These are phyloP conservation scores for Ilex paraguariensis DNA, from an alignment of 305 asterid species.

Conservation along the genomic window DNA sequence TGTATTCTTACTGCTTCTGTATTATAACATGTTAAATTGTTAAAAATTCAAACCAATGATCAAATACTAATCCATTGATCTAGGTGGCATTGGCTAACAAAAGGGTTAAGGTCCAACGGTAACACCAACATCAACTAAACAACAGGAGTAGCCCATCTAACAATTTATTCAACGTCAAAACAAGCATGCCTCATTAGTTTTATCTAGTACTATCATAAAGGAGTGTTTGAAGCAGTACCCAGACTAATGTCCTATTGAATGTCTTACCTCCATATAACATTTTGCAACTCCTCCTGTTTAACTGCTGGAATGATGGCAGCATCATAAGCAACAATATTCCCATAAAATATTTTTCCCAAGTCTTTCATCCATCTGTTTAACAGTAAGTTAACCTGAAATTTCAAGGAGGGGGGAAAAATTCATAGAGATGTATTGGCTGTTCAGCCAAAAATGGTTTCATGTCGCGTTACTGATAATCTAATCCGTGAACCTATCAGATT, in stretches of 20 bases:
- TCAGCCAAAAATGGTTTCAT: too few species aligned
- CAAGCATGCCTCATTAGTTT: neutral
- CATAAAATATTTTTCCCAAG: conserved; percentile 82
- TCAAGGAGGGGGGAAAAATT: conserved; percentile 1
- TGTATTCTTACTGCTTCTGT: too few species aligned
- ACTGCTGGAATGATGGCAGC: conserved; percentile 56
- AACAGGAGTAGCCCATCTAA: neutral
- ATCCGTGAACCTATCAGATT: neutral
- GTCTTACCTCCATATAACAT: conserved; percentile 69
- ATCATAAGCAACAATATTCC: conserved; percentile 77
- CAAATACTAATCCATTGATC: too few species aligned
- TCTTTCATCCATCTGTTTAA: conserved; percentile 81
- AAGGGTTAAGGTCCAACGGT: too few species aligned
- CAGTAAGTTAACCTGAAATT: conserved; percentile 67
- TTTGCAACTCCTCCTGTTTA: conserved; percentile 63
- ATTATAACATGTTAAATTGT: too few species aligned
- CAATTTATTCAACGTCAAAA: conserved; percentile 7
- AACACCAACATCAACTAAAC: too few species aligned
- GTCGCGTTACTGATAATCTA: too few species aligned
- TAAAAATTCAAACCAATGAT: too few species aligned
- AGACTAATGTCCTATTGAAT: conserved; percentile 11
- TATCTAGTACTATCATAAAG: neutral
- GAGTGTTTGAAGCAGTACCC: conserved; percentile 10
- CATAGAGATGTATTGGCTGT: neutral
- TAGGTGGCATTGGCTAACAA: too few species aligned